These are phyloP conservation scores for Exophiala spinifera DNA, from an alignment of 2,329 filamentous ascomycete species.

Conservation along the genomic window DNA sequence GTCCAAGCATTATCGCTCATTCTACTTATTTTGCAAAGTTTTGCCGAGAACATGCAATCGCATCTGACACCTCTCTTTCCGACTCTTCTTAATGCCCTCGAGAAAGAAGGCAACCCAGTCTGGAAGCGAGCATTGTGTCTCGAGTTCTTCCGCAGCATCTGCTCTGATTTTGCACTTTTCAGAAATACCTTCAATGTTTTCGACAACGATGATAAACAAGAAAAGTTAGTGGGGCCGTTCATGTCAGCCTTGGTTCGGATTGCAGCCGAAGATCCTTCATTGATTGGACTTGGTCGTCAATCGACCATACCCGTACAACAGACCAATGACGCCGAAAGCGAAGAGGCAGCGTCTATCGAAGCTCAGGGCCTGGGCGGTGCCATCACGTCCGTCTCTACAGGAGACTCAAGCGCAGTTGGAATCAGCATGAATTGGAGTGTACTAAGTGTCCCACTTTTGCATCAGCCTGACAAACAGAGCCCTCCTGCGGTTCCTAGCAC, in stretches of 20 bases:
- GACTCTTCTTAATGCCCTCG: conserved; percentile 78
- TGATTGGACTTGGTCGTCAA: conserved; percentile 86
- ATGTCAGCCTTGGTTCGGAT: conserved; percentile 87
- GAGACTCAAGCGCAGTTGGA: conserved; percentile 64
- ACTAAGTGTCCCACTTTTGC: conserved; percentile 81
- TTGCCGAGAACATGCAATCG: conserved; percentile 8
- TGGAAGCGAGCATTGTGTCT: conserved; percentile 92
- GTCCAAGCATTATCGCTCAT: conserved; percentile 20
- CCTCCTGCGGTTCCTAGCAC: conserved; percentile 82
- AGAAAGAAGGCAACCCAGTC: conserved; percentile 70
- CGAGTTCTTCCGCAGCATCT: conserved; percentile 84
- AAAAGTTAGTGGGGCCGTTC: conserved; percentile 74
- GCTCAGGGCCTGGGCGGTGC: conserved; percentile 83
- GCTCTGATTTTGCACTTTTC: conserved; percentile 74
- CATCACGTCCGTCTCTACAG: conserved; percentile 69
- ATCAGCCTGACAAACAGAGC: conserved; percentile 89
- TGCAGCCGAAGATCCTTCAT: conserved; percentile 81
- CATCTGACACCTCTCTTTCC: conserved; percentile 83
- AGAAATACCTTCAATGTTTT: conserved; percentile 77
- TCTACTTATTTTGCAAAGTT: conserved; percentile 10
- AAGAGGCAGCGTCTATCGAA: conserved; percentile 73
- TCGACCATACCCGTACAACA: conserved; percentile 72
- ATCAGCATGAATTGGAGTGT: conserved; percentile 92
- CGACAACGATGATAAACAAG: conserved; percentile 69
- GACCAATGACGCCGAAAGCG: conserved; percentile 50